Base-by-base conservation (phyloP, 345 rosid genomes). In the Melaleuca alternifolia region DNA sequence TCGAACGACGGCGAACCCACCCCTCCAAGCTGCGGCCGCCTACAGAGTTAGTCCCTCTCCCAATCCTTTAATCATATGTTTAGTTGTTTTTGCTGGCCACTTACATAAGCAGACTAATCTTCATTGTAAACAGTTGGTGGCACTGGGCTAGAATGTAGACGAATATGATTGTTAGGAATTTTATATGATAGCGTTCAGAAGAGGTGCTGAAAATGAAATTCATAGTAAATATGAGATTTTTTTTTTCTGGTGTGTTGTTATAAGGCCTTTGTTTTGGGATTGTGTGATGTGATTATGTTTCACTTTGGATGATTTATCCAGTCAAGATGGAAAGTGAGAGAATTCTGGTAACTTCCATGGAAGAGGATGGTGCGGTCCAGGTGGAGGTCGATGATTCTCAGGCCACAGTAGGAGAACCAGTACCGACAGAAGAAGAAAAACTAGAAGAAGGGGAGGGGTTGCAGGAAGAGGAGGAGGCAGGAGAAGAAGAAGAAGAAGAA, bases 401-500 rank as follows among this genome's bases (percentile, higher is more conserved):
- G 79, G 79, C 48, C 79, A 37, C 79, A 33, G 79, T 37, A 71
- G 79, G 79, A 71, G 79, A 18, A 33, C 79, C 79, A 5, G 79
- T 33, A 33, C 11, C 9, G 24, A 33, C 24, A 1, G 75, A 37
- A 23, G 83, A 7, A 37, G 51, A 53, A 57, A 79, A 20, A 28
- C 44, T 30, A 4, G 37, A 37, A n/a, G 84, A 87, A 37, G 85
- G 44, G 41, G 88, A 76, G 48, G 82, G 48, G 11, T 88, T 88
- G 30, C 85, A 85, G 41, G 87, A 46, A n/a, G 89, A 77, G 1
- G 89, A 87, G 50, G 91, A 83, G 21, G 92, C 83, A 10, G 89
- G 41, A 16, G 87, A 65, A 3, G 89, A 20, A 7, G 92, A 77
- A 44, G 91, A 85, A 16, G 93, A 48, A 2, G 91, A 83, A 7